Base-by-base conservation (phyloP, 1,284 basidiomycete species). In the Polyporus tsugae region DNA sequence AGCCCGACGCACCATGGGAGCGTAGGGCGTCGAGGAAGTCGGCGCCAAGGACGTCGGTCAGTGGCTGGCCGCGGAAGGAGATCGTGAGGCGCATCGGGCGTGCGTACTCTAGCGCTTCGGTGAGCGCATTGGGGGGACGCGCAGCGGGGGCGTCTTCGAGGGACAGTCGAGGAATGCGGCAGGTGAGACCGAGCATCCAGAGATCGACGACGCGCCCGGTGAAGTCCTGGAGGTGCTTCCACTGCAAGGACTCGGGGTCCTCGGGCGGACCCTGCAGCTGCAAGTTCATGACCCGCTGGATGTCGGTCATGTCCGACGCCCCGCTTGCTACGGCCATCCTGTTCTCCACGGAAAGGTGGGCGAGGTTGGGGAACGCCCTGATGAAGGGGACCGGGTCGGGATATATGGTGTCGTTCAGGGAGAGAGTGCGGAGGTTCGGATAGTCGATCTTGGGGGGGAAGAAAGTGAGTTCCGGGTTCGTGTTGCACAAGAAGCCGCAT, bases 201-300 rank as follows among this genome's bases (percentile, higher is more conserved):
- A 58, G 55, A 13, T 58, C 55, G 55, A 58, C 55, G 55, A 22
- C 35, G 55, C 55, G 55, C 17, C 35, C 55, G 19, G 19, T n/a
- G 35, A 58, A 58, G 35, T 2, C 4, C 35, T 22, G 15, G 11
- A 58, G 35, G 35, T 38, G 15, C 33, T n/a, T 11, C 55, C 55
- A 58, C 9, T 10, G 33, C 10, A 10, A 13, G 10, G 55, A 13
- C 35, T 1, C 55, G 25, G 2, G 2, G 7, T 19, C 33, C 35
- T 11, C 17, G 35, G 6, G 7, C 35, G 33, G 33, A 10, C n/a
- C 29, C 7, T 36, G 55, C 19, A 58, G 29, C 35, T 36, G 6
- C 11, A 58, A 35, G 35, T 58, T 58, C 55, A 36, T 36, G 6
- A 2, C 7, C 19, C 55, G 55, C 10, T n/a, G 19, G 17, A 35